Evolutionary conservation across 176 grass and related monocot genomes (phyloP).

Genomic region (Rhynchospora pubera): DNA sequence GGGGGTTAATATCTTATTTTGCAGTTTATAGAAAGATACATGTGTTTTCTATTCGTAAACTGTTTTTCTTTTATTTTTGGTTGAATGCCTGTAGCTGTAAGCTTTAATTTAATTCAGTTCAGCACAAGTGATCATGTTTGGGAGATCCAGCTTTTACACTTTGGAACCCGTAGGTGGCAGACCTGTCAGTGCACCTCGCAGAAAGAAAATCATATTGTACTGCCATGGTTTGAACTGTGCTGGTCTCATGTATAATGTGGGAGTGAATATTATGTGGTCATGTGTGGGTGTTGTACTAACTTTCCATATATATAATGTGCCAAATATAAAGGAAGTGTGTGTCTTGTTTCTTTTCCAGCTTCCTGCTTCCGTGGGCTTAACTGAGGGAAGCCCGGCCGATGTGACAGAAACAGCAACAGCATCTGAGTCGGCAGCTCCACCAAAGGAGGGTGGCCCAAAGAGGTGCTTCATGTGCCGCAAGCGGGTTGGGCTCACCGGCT

Average conservation of each 20-base stretch:
- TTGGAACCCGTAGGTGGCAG: background rate
- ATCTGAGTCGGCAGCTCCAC: background rate
- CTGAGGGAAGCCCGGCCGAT: conserved; percentile 23
- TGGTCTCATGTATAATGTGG: too few relatives aligned
- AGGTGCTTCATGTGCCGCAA: conserved; percentile 67
- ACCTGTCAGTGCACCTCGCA: background rate
- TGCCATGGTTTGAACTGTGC: too few relatives aligned
- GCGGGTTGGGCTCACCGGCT: conserved; percentile 73
- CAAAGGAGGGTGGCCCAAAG: conserved; percentile 51
- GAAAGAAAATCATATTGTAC: too few relatives aligned
- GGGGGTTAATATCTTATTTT: too few relatives aligned
- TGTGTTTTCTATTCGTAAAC: too few relatives aligned
- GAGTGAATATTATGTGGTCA: too few relatives aligned
- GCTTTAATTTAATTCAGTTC: too few relatives aligned
- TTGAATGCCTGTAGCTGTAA: too few relatives aligned
- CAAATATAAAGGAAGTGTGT: background rate
- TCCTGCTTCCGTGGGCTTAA: background rate
- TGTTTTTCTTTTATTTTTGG: too few relatives aligned
- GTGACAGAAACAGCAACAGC: background rate
- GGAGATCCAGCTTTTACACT: too few relatives aligned
- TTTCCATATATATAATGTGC: background rate
- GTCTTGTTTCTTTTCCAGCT: background rate
- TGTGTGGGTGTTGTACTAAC: background rate
- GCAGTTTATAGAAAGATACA: too few relatives aligned
- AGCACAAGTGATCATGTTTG: too few relatives aligned